A percentile compares a stretch with the other conserved stretches of the same genome.
Evolutionary conservation across 805 yeast species (phyloP).

Genomic region (Lipomyces orientalis): DNA sequence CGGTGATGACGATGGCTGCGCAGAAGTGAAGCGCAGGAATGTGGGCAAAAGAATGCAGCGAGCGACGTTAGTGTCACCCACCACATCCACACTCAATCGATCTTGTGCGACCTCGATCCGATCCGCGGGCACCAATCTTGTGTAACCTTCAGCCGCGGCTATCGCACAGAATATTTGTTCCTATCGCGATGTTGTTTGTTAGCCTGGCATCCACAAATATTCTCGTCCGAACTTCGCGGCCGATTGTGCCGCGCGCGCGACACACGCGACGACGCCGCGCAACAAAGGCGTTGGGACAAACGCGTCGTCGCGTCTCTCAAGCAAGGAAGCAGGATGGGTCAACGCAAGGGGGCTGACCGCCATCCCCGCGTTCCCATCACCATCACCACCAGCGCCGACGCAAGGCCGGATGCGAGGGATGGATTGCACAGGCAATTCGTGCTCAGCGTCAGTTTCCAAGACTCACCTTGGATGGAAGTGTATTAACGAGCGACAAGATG

Average conservation of each 20-base stretch:
- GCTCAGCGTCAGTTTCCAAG: background rate
- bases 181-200: background rate
- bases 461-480: background rate
- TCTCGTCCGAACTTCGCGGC: too few species aligned
- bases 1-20: background rate
- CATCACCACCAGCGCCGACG: background rate
- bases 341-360: background rate
- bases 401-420: background rate
- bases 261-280: too few species aligned
- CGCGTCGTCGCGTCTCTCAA: background rate
- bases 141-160: background rate
- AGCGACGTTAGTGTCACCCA: background rate
- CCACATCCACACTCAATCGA: background rate
- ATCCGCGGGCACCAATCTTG: background rate
- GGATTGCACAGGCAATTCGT: background rate
- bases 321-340: too few species aligned
- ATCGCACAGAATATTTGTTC: background rate
- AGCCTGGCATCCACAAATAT: background rate
- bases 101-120: background rate
- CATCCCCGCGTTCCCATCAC: background rate
- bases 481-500: background rate
- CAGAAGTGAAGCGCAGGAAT: background rate
- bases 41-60: background rate
- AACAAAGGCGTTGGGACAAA: background rate
- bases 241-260: background rate